Evolutionary conservation across 179 eudicot species (phyloP).

Genomic region (Gypsophila paniculata): DNA sequence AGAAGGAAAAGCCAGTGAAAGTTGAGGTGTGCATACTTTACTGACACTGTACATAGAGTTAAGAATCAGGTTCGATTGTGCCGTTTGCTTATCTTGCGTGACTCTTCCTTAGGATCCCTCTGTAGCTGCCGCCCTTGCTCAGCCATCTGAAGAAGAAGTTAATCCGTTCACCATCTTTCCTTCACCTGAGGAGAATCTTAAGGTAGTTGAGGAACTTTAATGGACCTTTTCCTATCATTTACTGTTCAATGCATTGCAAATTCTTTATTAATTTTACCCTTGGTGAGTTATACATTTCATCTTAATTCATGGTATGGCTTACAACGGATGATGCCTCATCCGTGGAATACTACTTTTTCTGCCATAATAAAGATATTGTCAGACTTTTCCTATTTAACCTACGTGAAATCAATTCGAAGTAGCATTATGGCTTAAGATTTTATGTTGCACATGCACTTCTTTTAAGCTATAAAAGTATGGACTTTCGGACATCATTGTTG

Average conservation of each 20-base stretch:
- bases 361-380: neutral
- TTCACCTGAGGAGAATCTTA: slow-evolving; percentile 72
- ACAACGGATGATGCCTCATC: too few species aligned
- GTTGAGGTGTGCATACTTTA: slow-evolving; percentile 48
- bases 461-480: neutral
- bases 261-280: neutral
- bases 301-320: neutral
- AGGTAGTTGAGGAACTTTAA: slow-evolving; percentile 41
- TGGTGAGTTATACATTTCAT: neutral
- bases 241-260: neutral
- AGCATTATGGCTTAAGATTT: neutral
- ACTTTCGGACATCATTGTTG: too few species aligned
- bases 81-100: slow-evolving; percentile 11
- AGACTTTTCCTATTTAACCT: neutral
- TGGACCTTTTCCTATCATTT: neutral
- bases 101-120: slow-evolving; percentile 43
- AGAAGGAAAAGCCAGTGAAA: slow-evolving; percentile 89
- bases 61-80: neutral
- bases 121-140: slow-evolving; percentile 39
- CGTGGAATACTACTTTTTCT: too few species aligned
- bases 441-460: neutral
- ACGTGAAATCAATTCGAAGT: neutral
- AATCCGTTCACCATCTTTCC: slow-evolving; percentile 84
- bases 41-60: neutral
- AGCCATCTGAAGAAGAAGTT: slow-evolving; percentile 85